Evolutionary conservation across 1,139 yeast species (phyloP).

Genomic region (Kurtzmaniella quercitrusa): DNA sequence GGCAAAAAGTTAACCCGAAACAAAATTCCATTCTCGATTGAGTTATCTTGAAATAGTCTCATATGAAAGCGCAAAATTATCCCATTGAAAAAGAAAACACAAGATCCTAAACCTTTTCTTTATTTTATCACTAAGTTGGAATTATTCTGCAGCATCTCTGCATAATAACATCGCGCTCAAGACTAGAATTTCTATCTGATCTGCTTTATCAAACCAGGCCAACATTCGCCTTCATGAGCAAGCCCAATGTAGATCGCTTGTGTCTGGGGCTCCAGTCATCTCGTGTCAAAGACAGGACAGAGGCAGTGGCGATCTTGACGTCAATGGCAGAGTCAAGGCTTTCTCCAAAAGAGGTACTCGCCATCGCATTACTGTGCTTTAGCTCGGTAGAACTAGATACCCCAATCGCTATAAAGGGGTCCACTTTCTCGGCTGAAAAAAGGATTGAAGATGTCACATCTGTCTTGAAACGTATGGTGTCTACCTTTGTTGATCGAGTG

Average conservation of each 20-base stretch:
- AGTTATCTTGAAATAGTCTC: no score
- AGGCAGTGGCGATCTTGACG: constrained; percentile 40
- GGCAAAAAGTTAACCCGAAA: no score
- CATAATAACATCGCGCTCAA: not conserved
- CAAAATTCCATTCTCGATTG: no score
- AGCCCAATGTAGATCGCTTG: constrained; percentile 4
- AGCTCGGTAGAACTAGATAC: constrained; percentile 40
- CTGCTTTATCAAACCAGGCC: not conserved
- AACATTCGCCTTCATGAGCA: not conserved
- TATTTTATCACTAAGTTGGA: no score
- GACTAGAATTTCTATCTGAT: not conserved
- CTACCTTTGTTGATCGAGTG: not conserved
- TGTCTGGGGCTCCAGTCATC: constrained; percentile 26
- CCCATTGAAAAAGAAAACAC: no score
- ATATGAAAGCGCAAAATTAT: no score
- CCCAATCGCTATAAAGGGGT: constrained; percentile 25
- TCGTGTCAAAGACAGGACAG: constrained; percentile 51
- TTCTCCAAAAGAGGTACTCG: constrained; percentile 1
- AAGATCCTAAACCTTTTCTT: no score
- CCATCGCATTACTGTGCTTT: constrained; percentile 20
- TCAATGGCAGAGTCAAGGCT: not conserved
- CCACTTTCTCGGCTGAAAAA: constrained; percentile 12
- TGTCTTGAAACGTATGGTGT: not conserved
- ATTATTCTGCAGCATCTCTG: not conserved
- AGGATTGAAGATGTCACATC: not conserved